Evolutionary conservation across 2,329 filamentous ascomycete species (phyloP), one percentile per base, ranked within the genome.

Genomic region (Exophiala alcalophila): DNA sequence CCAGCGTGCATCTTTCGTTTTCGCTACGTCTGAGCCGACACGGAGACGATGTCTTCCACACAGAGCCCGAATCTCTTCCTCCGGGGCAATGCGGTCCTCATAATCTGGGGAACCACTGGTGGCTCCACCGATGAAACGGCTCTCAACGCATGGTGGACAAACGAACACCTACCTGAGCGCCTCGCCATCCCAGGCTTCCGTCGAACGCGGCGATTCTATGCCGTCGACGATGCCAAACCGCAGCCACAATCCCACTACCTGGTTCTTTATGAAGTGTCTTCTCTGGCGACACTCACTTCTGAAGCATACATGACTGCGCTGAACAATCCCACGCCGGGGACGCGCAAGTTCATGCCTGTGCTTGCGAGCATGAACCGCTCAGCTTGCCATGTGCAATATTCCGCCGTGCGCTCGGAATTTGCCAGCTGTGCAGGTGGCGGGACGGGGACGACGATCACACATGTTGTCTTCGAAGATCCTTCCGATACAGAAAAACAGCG

Each of bases 341-440:
- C 1, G 87, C 95, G 49, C 78, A 94, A 36, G 69, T 95, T 23
- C 72, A 83, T 4, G 86, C 87, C 0, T 74, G 10, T 47, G 8
- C 23, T 47, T n/a, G 34, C 39, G 19, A 24, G 20, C 14, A 38
- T 43, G 44, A 43, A 34, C 29, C 33, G 44, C 4, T 47, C 44
- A 11, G 39, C 39, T 4, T 47, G 44, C 14, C 21, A 18, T 11
- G 33, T 47, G 10, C 23, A 42, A 18, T 16, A 20, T n/a, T 47
- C 44, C 5, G 24, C 35, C 3, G 30, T 29, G 8, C 44, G 39
- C 4, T 4, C n/a, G 3, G 38, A 47, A n/a, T 47, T 47, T 14
- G 20, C 27, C 9, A 2, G 14, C 5, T 35, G 36, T 19, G 15
- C 23, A 12, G 14, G 12, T 9, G 33, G 32, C 15, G 33, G 38